Conservation (phyloP, 2,329 filamentous ascomycete genomes). For the Colletotrichum sansevieriae region DNA sequence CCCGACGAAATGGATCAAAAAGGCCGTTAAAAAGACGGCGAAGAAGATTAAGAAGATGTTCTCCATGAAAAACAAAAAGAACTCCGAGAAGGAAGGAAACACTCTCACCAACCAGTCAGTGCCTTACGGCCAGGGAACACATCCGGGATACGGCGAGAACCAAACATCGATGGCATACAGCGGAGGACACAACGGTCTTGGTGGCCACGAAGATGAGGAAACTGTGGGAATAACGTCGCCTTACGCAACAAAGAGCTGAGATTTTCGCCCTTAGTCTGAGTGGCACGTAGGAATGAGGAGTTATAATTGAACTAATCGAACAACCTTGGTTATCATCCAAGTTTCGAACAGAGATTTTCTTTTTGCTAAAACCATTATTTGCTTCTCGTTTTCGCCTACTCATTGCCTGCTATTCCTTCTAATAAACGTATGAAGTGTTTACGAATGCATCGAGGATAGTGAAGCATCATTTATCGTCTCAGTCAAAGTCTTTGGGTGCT, state of each 20-base stretch:
- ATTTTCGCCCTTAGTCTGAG: not conserved
- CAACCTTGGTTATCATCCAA: too few relatives aligned
- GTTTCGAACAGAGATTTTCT: too few relatives aligned
- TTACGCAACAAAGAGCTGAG: slow-evolving; percentile 1
- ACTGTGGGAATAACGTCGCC: slow-evolving; percentile 19
- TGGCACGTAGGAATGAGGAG: not conserved
- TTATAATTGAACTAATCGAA: too few relatives aligned
- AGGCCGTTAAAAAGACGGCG: slow-evolving; percentile 21
- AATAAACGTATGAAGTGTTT: too few relatives aligned
- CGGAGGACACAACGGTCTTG: slow-evolving; percentile 14
- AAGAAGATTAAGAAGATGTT: slow-evolving; percentile 39
- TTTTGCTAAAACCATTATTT: too few relatives aligned
- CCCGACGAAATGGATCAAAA: slow-evolving; percentile 28
- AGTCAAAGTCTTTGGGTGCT: too few relatives aligned
- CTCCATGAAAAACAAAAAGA: slow-evolving; percentile 25
- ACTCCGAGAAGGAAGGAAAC: not conserved
- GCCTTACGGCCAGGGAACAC: slow-evolving; percentile 21
- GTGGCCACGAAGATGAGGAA: slow-evolving; percentile 13
- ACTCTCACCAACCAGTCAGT: not conserved
- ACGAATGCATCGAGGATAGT: too few relatives aligned
- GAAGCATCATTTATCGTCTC: too few relatives aligned
- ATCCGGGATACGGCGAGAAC: slow-evolving; percentile 25
- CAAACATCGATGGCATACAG: slow-evolving; percentile 16
- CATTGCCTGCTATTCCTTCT: too few relatives aligned
- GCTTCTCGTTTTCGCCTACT: too few relatives aligned